phyloP scores from a whole-genome alignment of 306 rosid species.

The Medicago ruthenica region DNA sequence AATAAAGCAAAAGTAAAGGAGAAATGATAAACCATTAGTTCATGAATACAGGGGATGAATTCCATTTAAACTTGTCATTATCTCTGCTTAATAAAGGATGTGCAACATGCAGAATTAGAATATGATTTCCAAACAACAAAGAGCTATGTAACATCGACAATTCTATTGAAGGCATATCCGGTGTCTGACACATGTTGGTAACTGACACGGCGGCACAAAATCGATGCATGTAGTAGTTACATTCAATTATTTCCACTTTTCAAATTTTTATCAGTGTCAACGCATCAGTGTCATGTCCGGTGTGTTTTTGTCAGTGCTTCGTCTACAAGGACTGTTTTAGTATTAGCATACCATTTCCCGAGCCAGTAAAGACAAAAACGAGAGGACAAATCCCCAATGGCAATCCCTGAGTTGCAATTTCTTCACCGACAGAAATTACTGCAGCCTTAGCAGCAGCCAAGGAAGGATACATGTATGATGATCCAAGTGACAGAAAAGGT shows the following conservation, averaged over 20 bases:
- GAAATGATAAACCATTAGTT: no score
- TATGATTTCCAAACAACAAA: no score
- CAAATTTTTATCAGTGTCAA: background rate
- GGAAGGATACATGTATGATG: slow-evolving; percentile 95
- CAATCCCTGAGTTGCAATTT: slow-evolving; percentile 81
- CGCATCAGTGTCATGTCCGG: no score
- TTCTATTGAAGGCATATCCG: no score
- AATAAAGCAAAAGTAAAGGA: no score
- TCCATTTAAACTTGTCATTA: slow-evolving; percentile 11
- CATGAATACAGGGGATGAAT: background rate
- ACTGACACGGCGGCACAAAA: no score
- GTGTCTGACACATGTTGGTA: no score
- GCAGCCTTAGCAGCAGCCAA: slow-evolving; percentile 97
- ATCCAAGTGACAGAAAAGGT: slow-evolving; percentile 89
- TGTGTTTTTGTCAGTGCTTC: no score
- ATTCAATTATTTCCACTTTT: background rate
- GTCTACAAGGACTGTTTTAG: background rate
- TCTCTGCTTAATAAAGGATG: background rate
- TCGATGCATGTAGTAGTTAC: no score
- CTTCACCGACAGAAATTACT: slow-evolving; percentile 92
- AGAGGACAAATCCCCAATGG: slow-evolving; percentile 89
- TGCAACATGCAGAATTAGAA: background rate
- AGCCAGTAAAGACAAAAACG: slow-evolving; percentile 87
- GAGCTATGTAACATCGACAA: no score
- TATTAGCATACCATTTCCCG: slow-evolving; percentile 77